A percentile compares a stretch with the other conserved stretches of the same genome.
These are phyloP conservation scores for Spongispora temasekensis DNA, from an alignment of 1,284 basidiomycete species.

Conservation along the genomic window DNA sequence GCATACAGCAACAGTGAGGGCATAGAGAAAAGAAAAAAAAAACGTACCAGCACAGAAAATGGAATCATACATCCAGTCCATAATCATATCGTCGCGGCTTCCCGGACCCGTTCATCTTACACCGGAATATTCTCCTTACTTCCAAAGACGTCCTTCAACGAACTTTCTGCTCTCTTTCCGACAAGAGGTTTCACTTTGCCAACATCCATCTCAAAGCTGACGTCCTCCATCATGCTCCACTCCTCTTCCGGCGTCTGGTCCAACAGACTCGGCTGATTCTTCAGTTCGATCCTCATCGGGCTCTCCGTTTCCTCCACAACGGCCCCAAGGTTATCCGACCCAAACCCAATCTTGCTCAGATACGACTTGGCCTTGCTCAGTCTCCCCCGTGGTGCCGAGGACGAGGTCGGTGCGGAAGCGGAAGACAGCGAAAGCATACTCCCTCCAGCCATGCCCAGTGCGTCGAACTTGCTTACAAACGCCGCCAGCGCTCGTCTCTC, in stretches of 20 bases:
- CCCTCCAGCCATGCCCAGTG: constrained; percentile 51
- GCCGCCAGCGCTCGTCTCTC: constrained; percentile 72
- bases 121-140: constrained; percentile 29
- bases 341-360: constrained; percentile 38
- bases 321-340: constrained; percentile 17
- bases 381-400: background rate
- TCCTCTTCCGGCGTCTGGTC: constrained; percentile 64
- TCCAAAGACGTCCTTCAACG: constrained; percentile 23
- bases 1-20: background rate
- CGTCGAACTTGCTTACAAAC: constrained; percentile 78
- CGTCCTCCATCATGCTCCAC: constrained; percentile 51
- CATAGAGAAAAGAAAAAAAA: background rate
- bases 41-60: constrained; percentile 21
- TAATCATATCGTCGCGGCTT: background rate
- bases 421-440: constrained; percentile 36
- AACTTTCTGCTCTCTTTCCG: constrained; percentile 12
- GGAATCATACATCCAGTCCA: constrained; percentile 4
- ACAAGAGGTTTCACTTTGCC: constrained; percentile 18
- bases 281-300: constrained; percentile 50
- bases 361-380: constrained; percentile 44
- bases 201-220: constrained; percentile 50
- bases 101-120: background rate
- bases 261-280: constrained; percentile 55
- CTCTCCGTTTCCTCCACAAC: constrained; percentile 39
- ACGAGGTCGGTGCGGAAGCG: constrained; percentile 6